Evolutionary conservation across 768 basidiomycete genomes (phyloP).

Genomic region (Cystofilobasidium macerans): DNA sequence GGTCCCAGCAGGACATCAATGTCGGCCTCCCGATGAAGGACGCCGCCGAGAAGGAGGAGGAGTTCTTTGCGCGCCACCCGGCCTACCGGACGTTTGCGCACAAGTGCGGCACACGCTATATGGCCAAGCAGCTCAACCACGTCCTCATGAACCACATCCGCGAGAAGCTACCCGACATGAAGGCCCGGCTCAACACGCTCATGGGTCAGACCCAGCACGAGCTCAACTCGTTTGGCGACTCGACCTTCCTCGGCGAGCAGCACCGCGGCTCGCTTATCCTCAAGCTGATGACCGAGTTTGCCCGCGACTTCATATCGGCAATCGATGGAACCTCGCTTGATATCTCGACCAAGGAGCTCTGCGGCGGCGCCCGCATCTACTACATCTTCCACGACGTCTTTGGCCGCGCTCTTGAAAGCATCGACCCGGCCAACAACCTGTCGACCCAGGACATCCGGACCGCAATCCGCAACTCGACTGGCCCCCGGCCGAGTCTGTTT

Average conservation of each 20-base stretch:
- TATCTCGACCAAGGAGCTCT: conserved; percentile 95
- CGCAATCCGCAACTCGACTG: conserved; percentile 95
- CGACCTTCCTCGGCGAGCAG: conserved; percentile 79
- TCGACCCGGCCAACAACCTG: conserved; percentile 82
- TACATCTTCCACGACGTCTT: conserved; percentile 99
- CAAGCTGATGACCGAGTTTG: conserved; percentile 96
- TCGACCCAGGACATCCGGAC: conserved; percentile 93
- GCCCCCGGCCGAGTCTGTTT: conserved; percentile 88
- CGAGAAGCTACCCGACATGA: conserved; percentile 99
- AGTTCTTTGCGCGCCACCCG: conserved; percentile 80
- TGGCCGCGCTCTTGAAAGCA: conserved; percentile 74
- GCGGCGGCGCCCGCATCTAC: conserved; percentile 93
- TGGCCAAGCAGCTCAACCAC: conserved; percentile 87
- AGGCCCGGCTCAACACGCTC: conserved; percentile 87
- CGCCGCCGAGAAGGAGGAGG: conserved; percentile 69
- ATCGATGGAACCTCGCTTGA: conserved; percentile 95
- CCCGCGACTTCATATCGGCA: conserved; percentile 88
- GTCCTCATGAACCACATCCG: conserved; percentile 95
- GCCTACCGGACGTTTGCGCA: conserved; percentile 93
- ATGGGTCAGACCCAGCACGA: conserved; percentile 99
- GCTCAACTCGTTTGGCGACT: conserved; percentile 88
- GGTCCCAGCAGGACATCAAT: conserved; percentile 95
- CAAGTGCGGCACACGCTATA: conserved; percentile 91
- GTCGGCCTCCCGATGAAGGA: conserved; percentile 71
- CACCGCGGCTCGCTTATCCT: conserved; percentile 79